phyloP scores from a whole-genome alignment of 805 yeast genomes.

The Starmera quercuum region DNA sequence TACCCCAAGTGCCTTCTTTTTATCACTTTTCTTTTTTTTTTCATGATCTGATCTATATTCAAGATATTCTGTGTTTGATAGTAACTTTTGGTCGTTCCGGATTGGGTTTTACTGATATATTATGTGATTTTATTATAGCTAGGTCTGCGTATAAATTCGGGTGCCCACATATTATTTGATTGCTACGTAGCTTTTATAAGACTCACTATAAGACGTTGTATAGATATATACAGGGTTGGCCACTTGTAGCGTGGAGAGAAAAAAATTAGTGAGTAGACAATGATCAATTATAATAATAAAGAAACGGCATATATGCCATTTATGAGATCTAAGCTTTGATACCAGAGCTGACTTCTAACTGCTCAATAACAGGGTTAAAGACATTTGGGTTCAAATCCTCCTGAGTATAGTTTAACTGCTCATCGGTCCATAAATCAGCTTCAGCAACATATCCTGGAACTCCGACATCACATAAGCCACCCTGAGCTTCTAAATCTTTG shows the following conservation, averaged over 20 bases:
- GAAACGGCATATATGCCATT: not conserved
- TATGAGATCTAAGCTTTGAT: slow-evolving; percentile 10
- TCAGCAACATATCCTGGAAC: slow-evolving; percentile 36
- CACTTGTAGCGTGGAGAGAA: not conserved
- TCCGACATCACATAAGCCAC: slow-evolving; percentile 93
- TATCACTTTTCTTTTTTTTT: not conserved
- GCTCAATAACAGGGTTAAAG: slow-evolving; percentile 50
- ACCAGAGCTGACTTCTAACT: slow-evolving; percentile 70
- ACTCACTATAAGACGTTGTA: too few species aligned
- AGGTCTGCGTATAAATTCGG: too few species aligned
- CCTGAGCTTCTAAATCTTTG: slow-evolving; percentile 66
- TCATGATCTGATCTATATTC: too few species aligned
- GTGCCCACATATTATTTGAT: too few species aligned
- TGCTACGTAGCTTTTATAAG: too few species aligned
- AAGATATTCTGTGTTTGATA: too few species aligned
- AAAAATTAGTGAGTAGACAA: not conserved
- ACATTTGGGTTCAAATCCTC: slow-evolving; percentile 62
- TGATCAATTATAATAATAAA: not conserved
- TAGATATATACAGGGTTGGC: too few species aligned
- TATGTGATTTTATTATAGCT: too few species aligned
- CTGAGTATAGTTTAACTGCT: slow-evolving; percentile 59
- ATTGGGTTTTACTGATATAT: too few species aligned
- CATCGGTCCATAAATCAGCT: slow-evolving; percentile 82
- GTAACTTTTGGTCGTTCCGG: too few species aligned
- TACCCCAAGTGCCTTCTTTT: not conserved